Conservation (phyloP, 495 filamentous ascomycete species). For the Xylaria cubensis region DNA sequence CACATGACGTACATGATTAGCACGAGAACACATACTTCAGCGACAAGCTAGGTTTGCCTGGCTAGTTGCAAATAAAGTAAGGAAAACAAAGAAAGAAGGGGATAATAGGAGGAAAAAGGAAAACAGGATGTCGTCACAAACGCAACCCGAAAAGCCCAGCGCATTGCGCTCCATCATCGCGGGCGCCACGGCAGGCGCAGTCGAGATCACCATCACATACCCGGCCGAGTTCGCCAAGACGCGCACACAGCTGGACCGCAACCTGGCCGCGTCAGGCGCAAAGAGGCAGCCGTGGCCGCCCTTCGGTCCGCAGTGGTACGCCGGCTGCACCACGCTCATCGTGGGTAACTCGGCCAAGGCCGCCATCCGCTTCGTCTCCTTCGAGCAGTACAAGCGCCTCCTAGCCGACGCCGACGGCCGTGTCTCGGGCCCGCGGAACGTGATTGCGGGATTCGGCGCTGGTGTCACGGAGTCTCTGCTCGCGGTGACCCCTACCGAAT, state of each 20-base stretch:
- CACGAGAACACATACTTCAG: neutral
- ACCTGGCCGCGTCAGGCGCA: constrained; percentile 74
- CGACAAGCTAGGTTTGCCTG: neutral
- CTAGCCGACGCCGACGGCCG: constrained; percentile 87
- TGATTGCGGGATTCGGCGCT: constrained; percentile 92
- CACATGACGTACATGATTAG: neutral
- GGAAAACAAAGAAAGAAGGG: neutral
- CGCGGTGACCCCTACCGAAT: constrained; percentile 96
- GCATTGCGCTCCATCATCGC: constrained; percentile 85
- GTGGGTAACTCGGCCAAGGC: constrained; percentile 97
- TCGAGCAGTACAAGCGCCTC: constrained; percentile 86
- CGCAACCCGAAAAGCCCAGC: constrained; percentile 66
- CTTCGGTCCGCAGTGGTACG: constrained; percentile 95
- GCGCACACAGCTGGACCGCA: constrained; percentile 88
- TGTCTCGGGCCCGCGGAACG: constrained; percentile 86
- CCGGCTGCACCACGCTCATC: constrained; percentile 95
- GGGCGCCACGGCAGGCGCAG: constrained; percentile 86
- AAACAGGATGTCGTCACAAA: constrained; percentile 16
- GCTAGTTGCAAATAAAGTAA: neutral
- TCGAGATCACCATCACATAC: constrained; percentile 98
- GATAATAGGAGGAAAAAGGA: constrained; percentile 1
- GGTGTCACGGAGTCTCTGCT: constrained; percentile 92
- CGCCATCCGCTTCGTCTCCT: constrained; percentile 94
- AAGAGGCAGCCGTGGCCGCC: constrained; percentile 97
- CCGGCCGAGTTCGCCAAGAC: constrained; percentile 99